These are phyloP conservation scores for Galerina sulciceps DNA, from an alignment of 768 basidiomycete genomes.

Conservation along the genomic window DNA sequence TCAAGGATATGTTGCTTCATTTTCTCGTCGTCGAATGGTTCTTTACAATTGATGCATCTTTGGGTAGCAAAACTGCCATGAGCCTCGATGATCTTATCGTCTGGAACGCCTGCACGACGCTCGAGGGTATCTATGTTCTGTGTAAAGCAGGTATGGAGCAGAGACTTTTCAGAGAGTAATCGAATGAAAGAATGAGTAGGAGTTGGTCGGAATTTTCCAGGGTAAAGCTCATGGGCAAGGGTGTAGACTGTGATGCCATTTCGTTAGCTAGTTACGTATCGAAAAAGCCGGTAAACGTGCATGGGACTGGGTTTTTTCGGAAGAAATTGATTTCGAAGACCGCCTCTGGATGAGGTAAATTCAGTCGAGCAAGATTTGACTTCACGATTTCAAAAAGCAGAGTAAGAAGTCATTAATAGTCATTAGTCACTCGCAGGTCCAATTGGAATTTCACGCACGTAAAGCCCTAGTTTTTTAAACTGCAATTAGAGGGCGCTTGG, in stretches of 20 bases:
- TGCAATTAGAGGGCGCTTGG: not conserved
- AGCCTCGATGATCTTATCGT: constrained; percentile 83
- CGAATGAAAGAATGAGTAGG: constrained; percentile 88
- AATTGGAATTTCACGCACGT: constrained; percentile 39
- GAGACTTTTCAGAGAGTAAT: constrained; percentile 69
- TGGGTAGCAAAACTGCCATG: constrained; percentile 95
- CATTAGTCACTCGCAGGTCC: not conserved
- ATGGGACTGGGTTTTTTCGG: constrained; percentile 76
- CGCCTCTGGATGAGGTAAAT: constrained; percentile 91
- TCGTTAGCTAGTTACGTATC: not conserved
- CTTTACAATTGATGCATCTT: constrained; percentile 77
- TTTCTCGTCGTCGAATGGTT: constrained; percentile 60
- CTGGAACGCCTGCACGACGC: constrained; percentile 77
- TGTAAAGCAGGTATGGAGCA: constrained; percentile 82
- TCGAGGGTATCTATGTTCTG: constrained; percentile 96
- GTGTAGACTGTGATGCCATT: constrained; percentile 66
- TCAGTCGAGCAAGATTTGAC: constrained; percentile 78
- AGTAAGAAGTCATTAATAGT: no score
- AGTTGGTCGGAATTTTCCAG: constrained; percentile 88
- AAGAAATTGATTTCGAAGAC: constrained; percentile 95
- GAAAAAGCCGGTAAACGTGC: constrained; percentile 42
- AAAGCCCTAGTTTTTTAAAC: constrained; percentile 44
- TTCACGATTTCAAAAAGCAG: constrained; percentile 29
- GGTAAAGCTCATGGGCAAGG: constrained; percentile 91
- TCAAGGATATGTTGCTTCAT: constrained; percentile 67